Percentiles rank a stretch among this genome's conserved stretches.
These are phyloP conservation scores for Penstemon davidsonii DNA, from an alignment of 257 asterid genomes.

Conservation along the genomic window DNA sequence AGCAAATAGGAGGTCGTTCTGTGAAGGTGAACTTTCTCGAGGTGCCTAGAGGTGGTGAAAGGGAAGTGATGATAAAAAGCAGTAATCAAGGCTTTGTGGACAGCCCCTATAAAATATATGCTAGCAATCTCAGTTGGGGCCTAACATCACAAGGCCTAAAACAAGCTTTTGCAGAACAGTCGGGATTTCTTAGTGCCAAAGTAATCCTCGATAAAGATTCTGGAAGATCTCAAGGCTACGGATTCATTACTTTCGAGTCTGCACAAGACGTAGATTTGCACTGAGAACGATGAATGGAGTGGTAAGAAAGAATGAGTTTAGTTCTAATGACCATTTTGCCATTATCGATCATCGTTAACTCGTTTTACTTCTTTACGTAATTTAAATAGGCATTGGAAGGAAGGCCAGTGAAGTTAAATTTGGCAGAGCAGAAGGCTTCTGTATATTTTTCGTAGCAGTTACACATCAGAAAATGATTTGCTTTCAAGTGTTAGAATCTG, in stretches of 20 bases:
- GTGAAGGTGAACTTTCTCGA: too few species aligned
- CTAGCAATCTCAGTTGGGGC: too few species aligned
- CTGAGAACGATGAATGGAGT: slow-evolving; percentile 66
- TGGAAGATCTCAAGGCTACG: too few species aligned
- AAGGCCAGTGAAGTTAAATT: slow-evolving; percentile 62
- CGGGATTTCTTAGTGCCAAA: too few species aligned
- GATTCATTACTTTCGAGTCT: slow-evolving; percentile 50
- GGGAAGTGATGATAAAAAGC: too few species aligned
- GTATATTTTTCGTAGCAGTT: slow-evolving; percentile 34
- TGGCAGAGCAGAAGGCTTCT: slow-evolving; percentile 46
- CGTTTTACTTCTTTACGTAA: slow-evolving; percentile 13
- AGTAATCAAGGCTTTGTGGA: too few species aligned
- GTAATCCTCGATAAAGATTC: too few species aligned
- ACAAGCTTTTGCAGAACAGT: too few species aligned
- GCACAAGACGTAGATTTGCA: slow-evolving; percentile 60
- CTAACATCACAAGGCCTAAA: too few species aligned
- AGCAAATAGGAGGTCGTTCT: too few species aligned
- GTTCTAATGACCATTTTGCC: not conserved
- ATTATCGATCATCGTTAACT: slow-evolving; percentile 5
- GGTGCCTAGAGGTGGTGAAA: too few species aligned
- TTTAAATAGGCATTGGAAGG: slow-evolving; percentile 68
- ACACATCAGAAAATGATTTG: slow-evolving; percentile 28
- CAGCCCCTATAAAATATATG: too few species aligned
- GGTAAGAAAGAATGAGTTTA: slow-evolving; percentile 51
- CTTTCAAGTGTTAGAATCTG: slow-evolving; percentile 32